Base-by-base conservation (phyloP, 164 flowering plant species). In the Houttuynia cordata region DNA sequence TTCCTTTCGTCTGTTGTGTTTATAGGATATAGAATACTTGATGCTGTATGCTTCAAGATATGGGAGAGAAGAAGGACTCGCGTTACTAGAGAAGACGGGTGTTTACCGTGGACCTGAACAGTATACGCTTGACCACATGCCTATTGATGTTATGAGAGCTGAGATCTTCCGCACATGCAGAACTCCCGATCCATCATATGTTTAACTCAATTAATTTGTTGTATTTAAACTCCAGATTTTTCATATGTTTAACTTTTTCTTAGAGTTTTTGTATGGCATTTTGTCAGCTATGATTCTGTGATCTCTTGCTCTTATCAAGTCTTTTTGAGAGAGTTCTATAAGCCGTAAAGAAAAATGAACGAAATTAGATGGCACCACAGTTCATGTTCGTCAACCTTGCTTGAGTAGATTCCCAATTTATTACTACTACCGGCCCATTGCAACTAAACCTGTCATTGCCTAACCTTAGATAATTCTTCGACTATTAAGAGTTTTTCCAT, bases 31-130 rank as follows among this genome's bases (percentile, higher is more conserved):
- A 34, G 97, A 93, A 69, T 93, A 93, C 73, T 72, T 93, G 52
- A 86, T 72, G 70, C 96, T 90, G 21, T 93, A 79, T 63, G 65
- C 86, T 10, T 84, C 97, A 58, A 81, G 79, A 73, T 93, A 75
- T 59, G 99, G 99, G 50, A 73, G 86, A 69, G 84, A n/a, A n/a
- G n/a, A 80, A 67, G 82, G 83, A 25, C 69, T 83, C 23, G 70
- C 82, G 12, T 86, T 93, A 45, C 68, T 93, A 71, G 97, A 88
- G 72, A 88, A 75, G 73, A 88, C 95, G 1, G 95, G 97, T 22
- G 76, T 84, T 37, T 90, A 93, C 62, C 24, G 75, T 18, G 97
- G 96, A 24, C 99, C 99, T 8, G 99, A 93, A 64, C 82, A 87
- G 23, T 93, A 93, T 77, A 86, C 96, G 1, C 65, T 60, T 57